Percentiles rank a stretch among this genome's conserved stretches.
These are phyloP conservation scores for Solanum chiquidenum DNA, from an alignment of 257 asterid species.

Conservation along the genomic window DNA sequence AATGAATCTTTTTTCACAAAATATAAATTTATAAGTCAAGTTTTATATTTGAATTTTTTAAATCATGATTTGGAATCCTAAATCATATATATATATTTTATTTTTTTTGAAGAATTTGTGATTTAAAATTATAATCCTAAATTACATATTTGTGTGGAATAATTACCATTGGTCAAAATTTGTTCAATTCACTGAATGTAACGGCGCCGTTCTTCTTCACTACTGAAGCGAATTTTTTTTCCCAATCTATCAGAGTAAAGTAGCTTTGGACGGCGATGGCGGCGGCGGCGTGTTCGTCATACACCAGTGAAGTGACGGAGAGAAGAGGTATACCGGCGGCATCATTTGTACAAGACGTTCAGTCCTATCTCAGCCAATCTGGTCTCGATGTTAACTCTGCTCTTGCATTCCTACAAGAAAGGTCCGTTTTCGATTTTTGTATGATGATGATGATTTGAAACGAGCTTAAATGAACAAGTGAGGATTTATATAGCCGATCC, in stretches of 20 bases:
- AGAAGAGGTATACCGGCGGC: constrained; percentile 94
- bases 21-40: too few relatives aligned
- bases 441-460: neutral
- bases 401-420: constrained; percentile 83
- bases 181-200: neutral
- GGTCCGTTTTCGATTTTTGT: constrained; percentile 20
- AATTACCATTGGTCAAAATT: neutral
- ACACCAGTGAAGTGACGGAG: constrained; percentile 27
- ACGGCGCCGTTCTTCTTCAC: neutral
- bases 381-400: constrained; percentile 75
- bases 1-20: too few relatives aligned
- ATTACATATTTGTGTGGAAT: neutral
- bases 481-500: neutral
- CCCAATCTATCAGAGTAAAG: neutral
- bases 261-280: neutral
- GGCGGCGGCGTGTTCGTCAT: neutral
- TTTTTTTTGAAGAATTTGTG: neutral
- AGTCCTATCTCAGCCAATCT: constrained; percentile 59
- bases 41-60: too few relatives aligned
- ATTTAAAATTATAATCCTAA: too few relatives aligned
- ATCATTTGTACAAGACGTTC: constrained; percentile 85
- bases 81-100: too few relatives aligned
- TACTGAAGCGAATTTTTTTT: neutral
- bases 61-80: too few relatives aligned
- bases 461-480: neutral